phyloP scores from a whole-genome alignment of 2,329 filamentous ascomycete species.

The Phialocephala subalpina region DNA sequence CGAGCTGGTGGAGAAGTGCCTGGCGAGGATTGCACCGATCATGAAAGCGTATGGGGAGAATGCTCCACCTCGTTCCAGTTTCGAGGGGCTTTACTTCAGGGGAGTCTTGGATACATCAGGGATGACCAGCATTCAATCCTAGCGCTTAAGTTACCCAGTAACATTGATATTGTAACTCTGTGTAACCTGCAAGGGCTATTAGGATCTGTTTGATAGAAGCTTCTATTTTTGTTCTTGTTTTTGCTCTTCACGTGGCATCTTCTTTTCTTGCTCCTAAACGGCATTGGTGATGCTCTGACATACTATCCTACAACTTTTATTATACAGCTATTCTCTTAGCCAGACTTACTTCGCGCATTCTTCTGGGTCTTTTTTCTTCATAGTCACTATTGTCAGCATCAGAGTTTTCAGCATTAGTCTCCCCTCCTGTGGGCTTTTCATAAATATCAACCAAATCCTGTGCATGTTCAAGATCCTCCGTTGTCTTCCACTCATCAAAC shows the following conservation, averaged over 20 bases:
- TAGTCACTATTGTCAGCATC: not conserved
- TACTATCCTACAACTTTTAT: too few species aligned
- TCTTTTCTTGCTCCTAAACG: too few species aligned
- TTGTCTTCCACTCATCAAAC: slow-evolving; percentile 10
- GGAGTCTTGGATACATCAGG: not conserved
- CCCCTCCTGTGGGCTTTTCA: not conserved
- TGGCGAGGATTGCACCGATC: slow-evolving; percentile 26
- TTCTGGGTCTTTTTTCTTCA: not conserved
- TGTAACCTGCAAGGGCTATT: too few species aligned
- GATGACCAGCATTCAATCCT: not conserved
- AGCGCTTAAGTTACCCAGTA: too few species aligned
- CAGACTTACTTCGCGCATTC: not conserved
- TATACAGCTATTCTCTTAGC: too few species aligned
- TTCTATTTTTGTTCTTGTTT: too few species aligned
- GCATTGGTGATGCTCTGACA: too few species aligned
- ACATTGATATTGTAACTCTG: too few species aligned
- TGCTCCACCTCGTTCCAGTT: slow-evolving; percentile 13
- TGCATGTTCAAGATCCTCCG: not conserved
- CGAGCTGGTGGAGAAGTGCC: slow-evolving; percentile 20
- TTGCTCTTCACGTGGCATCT: too few species aligned
- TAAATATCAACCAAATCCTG: not conserved
- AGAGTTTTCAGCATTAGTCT: not conserved
- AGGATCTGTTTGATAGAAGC: too few species aligned
- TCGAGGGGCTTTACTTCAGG: not conserved
- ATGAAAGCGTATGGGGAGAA: slow-evolving; percentile 22